These are phyloP conservation scores for Dalbergia cochinchinensis DNA, from an alignment of 306 rosid species.

Conservation along the genomic window DNA sequence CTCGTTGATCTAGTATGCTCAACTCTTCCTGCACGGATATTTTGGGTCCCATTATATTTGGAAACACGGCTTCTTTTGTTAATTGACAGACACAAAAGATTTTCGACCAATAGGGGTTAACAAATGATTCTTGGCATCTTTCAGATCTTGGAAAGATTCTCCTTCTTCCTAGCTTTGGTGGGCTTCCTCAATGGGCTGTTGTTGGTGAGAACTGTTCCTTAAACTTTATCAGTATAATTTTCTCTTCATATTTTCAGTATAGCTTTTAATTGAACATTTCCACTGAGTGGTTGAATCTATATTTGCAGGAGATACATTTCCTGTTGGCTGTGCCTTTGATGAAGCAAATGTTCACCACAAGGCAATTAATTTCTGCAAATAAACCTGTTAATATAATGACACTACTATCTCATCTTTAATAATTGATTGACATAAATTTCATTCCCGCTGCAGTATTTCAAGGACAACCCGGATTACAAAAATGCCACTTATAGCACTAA, in stretches of 20 bases:
- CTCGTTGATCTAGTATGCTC: background rate
- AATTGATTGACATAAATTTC: background rate
- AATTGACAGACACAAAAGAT: background rate
- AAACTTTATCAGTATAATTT: background rate
- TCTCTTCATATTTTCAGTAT: background rate
- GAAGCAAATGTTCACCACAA: constrained; percentile 33
- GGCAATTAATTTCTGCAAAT: background rate
- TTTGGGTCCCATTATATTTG: background rate
- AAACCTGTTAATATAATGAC: background rate
- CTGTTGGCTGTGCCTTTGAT: constrained; percentile 45
- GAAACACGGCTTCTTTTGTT: background rate
- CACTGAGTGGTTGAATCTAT: background rate
- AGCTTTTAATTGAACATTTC: background rate
- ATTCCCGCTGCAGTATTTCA: constrained; percentile 42
- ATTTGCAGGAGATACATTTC: constrained; percentile 44
- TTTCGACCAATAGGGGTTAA: background rate
- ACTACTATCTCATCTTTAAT: background rate
- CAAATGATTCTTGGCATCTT: constrained; percentile 10
- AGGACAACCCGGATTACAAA: constrained; percentile 53
- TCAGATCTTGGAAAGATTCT: constrained; percentile 64
- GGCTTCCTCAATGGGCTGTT: constrained; percentile 64
- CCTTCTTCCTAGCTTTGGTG: constrained; percentile 53
- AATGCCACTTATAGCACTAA: constrained; percentile 44
- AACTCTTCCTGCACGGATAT: background rate
- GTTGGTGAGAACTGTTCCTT: constrained; percentile 49